These are phyloP conservation scores for Exophiala alcalophila DNA, from an alignment of 2,329 filamentous ascomycete species.

Conservation along the genomic window DNA sequence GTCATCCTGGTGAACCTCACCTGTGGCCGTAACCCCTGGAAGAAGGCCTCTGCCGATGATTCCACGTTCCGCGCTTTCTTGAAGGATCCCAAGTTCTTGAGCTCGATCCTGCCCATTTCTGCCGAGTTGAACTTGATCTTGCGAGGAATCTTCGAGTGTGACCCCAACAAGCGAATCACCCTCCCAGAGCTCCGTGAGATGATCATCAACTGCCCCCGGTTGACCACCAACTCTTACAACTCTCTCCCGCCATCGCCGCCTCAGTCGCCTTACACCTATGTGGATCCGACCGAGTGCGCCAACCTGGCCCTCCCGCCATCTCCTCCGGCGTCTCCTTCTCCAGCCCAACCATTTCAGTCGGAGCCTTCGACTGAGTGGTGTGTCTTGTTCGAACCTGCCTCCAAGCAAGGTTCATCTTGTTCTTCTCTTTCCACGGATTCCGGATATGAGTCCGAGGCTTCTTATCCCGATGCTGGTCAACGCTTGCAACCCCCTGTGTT, in stretches of 20 bases:
- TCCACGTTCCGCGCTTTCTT: slow-evolving; percentile 91
- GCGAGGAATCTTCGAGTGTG: slow-evolving; percentile 79
- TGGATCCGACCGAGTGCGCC: slow-evolving; percentile 37
- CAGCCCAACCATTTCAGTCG: slow-evolving; percentile 20
- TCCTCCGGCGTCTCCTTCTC: slow-evolving; percentile 33
- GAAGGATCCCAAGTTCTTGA: slow-evolving; percentile 80
- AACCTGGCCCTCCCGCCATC: slow-evolving; percentile 38
- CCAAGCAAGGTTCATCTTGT: slow-evolving; percentile 30
- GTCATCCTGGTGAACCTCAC: slow-evolving; percentile 97
- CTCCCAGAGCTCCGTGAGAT: slow-evolving; percentile 73
- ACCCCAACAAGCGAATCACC: slow-evolving; percentile 78
- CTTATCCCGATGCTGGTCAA: slow-evolving; percentile 21
- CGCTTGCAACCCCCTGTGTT: slow-evolving; percentile 23
- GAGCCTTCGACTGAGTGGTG: slow-evolving; percentile 29
- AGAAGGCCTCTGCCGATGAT: slow-evolving; percentile 88
- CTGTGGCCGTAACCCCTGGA: slow-evolving; percentile 98
- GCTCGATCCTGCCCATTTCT: slow-evolving; percentile 87
- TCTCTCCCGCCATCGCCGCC: slow-evolving; percentile 41
- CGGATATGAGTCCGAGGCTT: slow-evolving; percentile 30
- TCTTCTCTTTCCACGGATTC: slow-evolving; percentile 31
- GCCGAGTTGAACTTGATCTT: slow-evolving; percentile 86
- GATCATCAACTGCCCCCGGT: slow-evolving; percentile 72
- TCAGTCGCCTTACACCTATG: slow-evolving; percentile 34
- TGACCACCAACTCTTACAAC: slow-evolving; percentile 54
- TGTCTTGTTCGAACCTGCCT: slow-evolving; percentile 28